Base-by-base conservation (phyloP, 2,329 filamentous ascomycete genomes). In the Aspergillus brasiliensis region DNA sequence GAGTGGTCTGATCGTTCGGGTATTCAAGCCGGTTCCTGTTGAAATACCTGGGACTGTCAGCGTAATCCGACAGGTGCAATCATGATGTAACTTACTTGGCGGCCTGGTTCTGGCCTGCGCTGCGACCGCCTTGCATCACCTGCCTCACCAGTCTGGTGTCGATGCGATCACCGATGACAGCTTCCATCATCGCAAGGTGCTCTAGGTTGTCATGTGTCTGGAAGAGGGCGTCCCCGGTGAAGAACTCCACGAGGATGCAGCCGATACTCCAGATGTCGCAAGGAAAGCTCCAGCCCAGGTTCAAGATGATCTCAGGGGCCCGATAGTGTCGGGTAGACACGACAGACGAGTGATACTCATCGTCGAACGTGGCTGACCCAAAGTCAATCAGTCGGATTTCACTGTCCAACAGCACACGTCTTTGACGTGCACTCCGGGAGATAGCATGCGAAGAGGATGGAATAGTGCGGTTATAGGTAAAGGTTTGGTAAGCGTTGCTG, bases 221-320 rank as follows among this genome's bases (percentile, higher is more conserved):
- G 76, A 89, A 89, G 2, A 89, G 77, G 46, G 86, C 86, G 72
- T 89, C 86, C 8, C 86, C 86, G 0, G 86, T 89, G 76, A 86
- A 88, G 71, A 88, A 89, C 65, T 89, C 86, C 31, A 89, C 86
- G 10, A 89, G 75, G 57, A 89, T 89, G 65, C 86, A 89, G 21
- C 86, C 86, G 57, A 89, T 88, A 71, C 86, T 88, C 86, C 86
- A 89, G 56, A 89, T 86, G 67, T 89, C 86, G 69, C 87, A 88
- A 10, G 86, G 85, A 68, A 86, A 88, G 65, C 84, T 88, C 86
- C 86, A 89, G 17, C 86, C 86, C 23, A 88, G 80, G 58, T 88
- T 87, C 34, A 89, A 77, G 25, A 89, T 89, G 64, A 89, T 89
- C 71, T 89, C 86, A 0, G 86, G 86, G 6, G 86, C 86, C 60